Evolutionary conservation across 768 basidiomycete species (phyloP).

Genomic region (Hysterangium stoloniferum): DNA sequence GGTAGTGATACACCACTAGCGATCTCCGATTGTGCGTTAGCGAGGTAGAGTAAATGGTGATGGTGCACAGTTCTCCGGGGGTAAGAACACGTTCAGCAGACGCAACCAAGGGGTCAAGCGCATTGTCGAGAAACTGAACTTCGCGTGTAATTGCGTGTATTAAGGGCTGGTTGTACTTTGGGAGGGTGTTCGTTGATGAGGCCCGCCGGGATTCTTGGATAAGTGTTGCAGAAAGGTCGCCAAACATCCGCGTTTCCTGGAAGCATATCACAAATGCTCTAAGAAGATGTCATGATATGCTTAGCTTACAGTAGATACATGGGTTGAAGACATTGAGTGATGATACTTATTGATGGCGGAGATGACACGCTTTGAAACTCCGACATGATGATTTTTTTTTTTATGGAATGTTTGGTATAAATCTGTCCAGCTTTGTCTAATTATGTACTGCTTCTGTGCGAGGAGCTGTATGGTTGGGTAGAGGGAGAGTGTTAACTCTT

Average conservation of each 20-base stretch:
- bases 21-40: slow-evolving; percentile 94
- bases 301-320: too few relatives aligned
- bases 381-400: too few relatives aligned
- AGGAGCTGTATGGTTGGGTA: too few relatives aligned
- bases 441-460: too few relatives aligned
- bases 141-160: slow-evolving; percentile 85
- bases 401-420: too few relatives aligned
- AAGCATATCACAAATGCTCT: too few relatives aligned
- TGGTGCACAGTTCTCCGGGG: slow-evolving; percentile 46
- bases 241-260: slow-evolving; percentile 31
- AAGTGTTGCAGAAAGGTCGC: slow-evolving; percentile 82
- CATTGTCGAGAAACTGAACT: slow-evolving; percentile 76
- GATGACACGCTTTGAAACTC: too few relatives aligned
- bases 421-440: too few relatives aligned
- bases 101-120: slow-evolving; percentile 30
- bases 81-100: slow-evolving; percentile 28
- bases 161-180: slow-evolving; percentile 88
- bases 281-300: too few relatives aligned
- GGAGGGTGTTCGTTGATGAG: slow-evolving; percentile 69
- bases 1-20: slow-evolving; percentile 85
- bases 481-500: too few relatives aligned
- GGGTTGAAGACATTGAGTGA: too few relatives aligned
- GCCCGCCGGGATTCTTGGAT: slow-evolving; percentile 82
- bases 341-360: too few relatives aligned
- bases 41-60: slow-evolving; percentile 83